Base-by-base conservation (phyloP, 2,329 filamentous ascomycete species). In the Penicillium sp. region DNA sequence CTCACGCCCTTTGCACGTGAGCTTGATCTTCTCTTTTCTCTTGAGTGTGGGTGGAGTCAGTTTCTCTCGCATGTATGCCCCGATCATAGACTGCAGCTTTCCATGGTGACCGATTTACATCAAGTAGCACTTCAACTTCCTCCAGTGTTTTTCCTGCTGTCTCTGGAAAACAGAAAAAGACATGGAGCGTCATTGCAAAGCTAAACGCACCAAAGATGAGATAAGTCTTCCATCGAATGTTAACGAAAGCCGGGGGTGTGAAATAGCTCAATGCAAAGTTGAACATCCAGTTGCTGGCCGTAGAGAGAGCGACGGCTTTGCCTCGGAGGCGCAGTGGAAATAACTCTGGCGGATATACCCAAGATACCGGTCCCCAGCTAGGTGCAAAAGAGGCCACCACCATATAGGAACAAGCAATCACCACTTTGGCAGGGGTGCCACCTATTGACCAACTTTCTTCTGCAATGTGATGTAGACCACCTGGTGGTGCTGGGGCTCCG, bases 181-280 rank as follows among this genome's bases (percentile, higher is more conserved):
- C 84, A 71, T 90, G 87, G 39, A 90, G 66, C 45, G 85, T 83
- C 58, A 87, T 87, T 9, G 79, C 78, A 2, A 79, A 79, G 68
- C 87, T 88, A 76, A 91, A 89, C 13, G 84, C 79, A 8, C 81
- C 89, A 67, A 92, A 92, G 58, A 91, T 80, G 72, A 91, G 82
- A 74, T 91, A 91, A 62, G 84, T 84, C 63, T 81, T 66, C 71
- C 79, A 82, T 52, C 73, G 54, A 59, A 82, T 82, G 66, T 77
- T 82, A 53, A 77, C 76, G 58, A 83, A 83, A 0, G 80, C 77
- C 0, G 81, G 79, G 0, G 81, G 81, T 0, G 81, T 77, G 61
- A 83, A 83, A 63, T 80, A 77, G 13, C 72, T 74, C 40, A 75
- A 64, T 2, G 70, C 68, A 54, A 70, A 84, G 66, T 83, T 83